These are phyloP conservation scores for Podaxis carcinomalis DNA, from an alignment of 768 basidiomycete species.

Conservation along the genomic window DNA sequence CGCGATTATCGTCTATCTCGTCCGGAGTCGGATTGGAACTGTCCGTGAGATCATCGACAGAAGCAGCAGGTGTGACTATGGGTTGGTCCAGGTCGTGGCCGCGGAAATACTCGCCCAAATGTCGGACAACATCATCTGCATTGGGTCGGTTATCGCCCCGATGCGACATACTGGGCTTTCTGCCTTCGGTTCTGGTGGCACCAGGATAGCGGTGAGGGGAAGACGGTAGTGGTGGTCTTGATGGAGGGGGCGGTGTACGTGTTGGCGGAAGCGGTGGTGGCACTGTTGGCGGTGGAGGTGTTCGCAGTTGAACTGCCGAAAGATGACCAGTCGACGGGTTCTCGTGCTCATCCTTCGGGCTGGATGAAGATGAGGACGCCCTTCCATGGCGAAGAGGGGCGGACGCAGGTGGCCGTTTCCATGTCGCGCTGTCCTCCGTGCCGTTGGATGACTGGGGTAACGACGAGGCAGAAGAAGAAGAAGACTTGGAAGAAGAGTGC, in stretches of 20 bases:
- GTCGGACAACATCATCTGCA: conserved; percentile 74
- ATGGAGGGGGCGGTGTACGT: conserved; percentile 10
- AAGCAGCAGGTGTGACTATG: conserved; percentile 55
- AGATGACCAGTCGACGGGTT: neutral
- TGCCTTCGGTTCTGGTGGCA: neutral
- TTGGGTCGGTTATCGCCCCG: conserved; percentile 54
- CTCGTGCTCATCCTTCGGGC: neutral
- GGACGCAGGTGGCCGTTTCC: conserved; percentile 27
- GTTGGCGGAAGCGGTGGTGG: conserved; percentile 11
- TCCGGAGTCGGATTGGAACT: neutral
- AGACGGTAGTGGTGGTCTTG: neutral
- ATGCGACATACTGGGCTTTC: neutral
- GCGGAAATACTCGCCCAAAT: conserved; percentile 84
- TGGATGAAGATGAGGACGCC: neutral
- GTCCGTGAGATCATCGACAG: conserved; percentile 2
- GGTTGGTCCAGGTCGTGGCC: conserved; percentile 85
- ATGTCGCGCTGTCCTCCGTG: conserved; percentile 14
- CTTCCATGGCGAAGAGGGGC: neutral
- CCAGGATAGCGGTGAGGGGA: conserved; percentile 1
- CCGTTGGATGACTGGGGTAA: neutral
- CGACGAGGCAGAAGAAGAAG: neutral
- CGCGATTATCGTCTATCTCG: neutral
- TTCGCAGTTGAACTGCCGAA: neutral
- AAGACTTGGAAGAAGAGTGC: conserved; percentile 4
- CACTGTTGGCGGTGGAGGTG: conserved; percentile 6